Percentiles rank a stretch among this genome's conserved stretches.
phyloP scores from a whole-genome alignment of 148 eudicot genomes.

The Mesembryanthemum crystallinum region DNA sequence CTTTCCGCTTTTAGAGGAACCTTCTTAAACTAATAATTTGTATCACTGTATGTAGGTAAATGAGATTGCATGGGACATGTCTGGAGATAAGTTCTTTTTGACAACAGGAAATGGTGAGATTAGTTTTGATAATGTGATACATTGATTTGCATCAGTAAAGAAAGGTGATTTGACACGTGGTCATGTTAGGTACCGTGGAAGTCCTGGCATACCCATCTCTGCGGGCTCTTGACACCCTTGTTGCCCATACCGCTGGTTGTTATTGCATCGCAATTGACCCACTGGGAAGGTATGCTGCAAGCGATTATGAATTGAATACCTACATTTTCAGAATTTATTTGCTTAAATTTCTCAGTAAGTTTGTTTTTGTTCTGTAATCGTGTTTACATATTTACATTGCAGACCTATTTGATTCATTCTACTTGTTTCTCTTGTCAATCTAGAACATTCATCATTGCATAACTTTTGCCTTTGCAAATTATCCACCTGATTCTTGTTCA shows the following conservation, averaged over 20 bases:
- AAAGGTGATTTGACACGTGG: neutral
- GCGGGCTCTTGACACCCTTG: conserved; percentile 73
- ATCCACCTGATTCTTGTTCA: neutral
- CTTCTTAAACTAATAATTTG: too few species aligned
- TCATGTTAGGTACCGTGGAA: conserved; percentile 77
- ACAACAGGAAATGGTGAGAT: conserved; percentile 92
- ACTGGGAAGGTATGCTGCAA: conserved; percentile 60
- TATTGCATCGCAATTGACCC: conserved; percentile 97
- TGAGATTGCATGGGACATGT: conserved; percentile 91
- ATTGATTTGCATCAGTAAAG: neutral
- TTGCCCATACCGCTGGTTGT: conserved; percentile 99
- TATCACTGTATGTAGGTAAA: conserved; percentile 60
- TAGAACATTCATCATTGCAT: neutral
- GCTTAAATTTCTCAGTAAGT: neutral
- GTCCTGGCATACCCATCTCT: conserved; percentile 92
- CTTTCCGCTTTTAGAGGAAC: neutral
- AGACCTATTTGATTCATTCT: neutral
- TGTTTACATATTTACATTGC: neutral
- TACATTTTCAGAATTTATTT: neutral
- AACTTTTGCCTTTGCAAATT: neutral
- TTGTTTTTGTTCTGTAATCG: neutral
- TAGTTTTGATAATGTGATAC: conserved; percentile 7
- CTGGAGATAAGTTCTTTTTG: conserved; percentile 87
- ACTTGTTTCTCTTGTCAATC: neutral
- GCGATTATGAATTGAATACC: neutral